Base-by-base conservation (phyloP, 345 rosid genomes). In the Eucalyptus globulus region DNA sequence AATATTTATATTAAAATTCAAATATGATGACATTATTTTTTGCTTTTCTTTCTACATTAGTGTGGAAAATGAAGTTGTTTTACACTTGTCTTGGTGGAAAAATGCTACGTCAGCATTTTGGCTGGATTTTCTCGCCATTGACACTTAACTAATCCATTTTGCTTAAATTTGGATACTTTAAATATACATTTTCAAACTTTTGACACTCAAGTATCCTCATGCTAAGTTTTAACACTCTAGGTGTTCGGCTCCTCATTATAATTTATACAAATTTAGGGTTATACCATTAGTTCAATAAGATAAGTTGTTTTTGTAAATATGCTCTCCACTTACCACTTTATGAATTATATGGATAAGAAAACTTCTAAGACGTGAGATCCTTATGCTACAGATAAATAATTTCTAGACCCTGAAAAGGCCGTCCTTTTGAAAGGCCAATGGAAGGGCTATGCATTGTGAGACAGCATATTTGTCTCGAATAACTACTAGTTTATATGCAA, bases 91-190 rank as follows among this genome's bases (percentile, higher is more conserved):
- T 53, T 0, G 2, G 0, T 53, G 2, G 10, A 53, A 51, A 51
- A 51, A 51, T 0, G 2, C 2, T 1, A 51, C 0, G 9, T 51
- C 2, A 1, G 4, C 1, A 51, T 51, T 51, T 51, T 51, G 9
- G 9, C 0, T 0, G 9, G 4, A 1, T 51, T 51, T 51, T 51
- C 0, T 51, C 0, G 0, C 4, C 0, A 51, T 16, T 51, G 9
- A 0, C 0, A 51, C 4, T 8, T 19, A 53, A 53, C 0, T 19
- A 0, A 53, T 1, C 0, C 0, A 53, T 53, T 53, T 53, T 53
- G 2, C 9, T 53, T 0, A 53, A 1, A 19, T 19, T 53, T 53
- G 3, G 0, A 0, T 53, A 53, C 1, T 53, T 53, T 53, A 53
- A 53, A 5, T 53, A 19, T 19, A 19, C 0, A 1, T 53, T 53